Percentiles rank a stretch among this genome's conserved stretches.
Conservation (phyloP, 2,329 filamentous ascomycete species). For the Akanthomyces uredinophilus region DNA sequence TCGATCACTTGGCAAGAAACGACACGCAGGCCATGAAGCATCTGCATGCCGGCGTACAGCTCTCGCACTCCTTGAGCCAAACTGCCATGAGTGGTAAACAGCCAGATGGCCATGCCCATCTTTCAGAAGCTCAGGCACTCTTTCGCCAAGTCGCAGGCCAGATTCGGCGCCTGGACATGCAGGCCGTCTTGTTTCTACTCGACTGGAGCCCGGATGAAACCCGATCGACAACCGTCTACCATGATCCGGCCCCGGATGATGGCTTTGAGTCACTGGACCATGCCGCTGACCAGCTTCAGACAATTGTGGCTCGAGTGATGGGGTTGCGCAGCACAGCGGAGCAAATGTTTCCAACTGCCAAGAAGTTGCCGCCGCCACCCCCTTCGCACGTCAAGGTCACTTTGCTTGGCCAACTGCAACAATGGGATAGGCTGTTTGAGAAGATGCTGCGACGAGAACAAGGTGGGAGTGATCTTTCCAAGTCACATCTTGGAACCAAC, state of each 20-base stretch:
- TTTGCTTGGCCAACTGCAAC: too few relatives aligned
- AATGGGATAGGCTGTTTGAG: too few relatives aligned
- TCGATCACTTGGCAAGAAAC: neutral
- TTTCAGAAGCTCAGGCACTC: constrained; percentile 13
- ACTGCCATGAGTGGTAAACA: constrained; percentile 1
- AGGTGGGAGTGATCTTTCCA: neutral
- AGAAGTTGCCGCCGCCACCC: too few relatives aligned
- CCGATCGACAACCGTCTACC: constrained; percentile 16
- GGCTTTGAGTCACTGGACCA: neutral
- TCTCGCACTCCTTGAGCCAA: constrained; percentile 18
- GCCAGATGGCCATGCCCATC: too few relatives aligned
- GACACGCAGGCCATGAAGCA: neutral
- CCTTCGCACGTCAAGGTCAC: too few relatives aligned
- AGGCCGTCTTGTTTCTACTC: constrained; percentile 29
- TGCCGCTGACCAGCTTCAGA: neutral
- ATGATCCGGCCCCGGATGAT: neutral
- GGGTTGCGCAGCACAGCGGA: neutral
- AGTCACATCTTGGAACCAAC: neutral
- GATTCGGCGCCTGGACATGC: constrained; percentile 33
- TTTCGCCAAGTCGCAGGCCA: constrained; percentile 28
- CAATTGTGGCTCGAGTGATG: neutral
- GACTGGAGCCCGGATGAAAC: constrained; percentile 29
- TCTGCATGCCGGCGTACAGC: neutral
- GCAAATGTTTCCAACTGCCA: neutral
- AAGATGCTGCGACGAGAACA: too few relatives aligned